Base-by-base conservation (phyloP, 306 rosid species). In the Arachis hypogaea region DNA sequence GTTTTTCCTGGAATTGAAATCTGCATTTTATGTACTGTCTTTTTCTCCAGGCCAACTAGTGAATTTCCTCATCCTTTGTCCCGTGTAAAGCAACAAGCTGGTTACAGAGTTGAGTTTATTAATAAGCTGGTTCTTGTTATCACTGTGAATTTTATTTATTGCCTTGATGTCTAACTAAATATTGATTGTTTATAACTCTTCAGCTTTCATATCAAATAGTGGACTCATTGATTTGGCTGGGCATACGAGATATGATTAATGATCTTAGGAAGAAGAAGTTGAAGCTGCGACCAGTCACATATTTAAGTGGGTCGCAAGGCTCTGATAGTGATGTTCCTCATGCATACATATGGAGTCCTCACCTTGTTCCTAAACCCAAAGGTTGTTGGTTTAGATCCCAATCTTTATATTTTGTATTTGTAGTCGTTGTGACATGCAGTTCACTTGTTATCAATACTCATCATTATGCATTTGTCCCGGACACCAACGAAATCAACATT, bases 281-380 rank as follows among this genome's bases (percentile, higher is more conserved):
- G 90, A 92, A 85, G 78, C 85, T 95, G 38, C 93, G 99, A 73
- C 99, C 99, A 5, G 99, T 95, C 52, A 95, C 99, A 45, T 95
- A 95, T 81, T 87, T 95, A 85, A 95, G 99, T 85, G 99, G 99
- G 74, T 95, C 98, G 52, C 99, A 95, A 77, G 93, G 96, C 78
- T 90, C 88, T 7, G 99, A 95, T 43, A 64, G 88, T 69, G 94
- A 92, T 80, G 83, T 95, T 56, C 99, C 99, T 36, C 87, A 95
- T 88, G 99, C 96, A 54, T 95, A 95, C 78, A 95, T 95, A 68
- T 95, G 99, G 99, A 95, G 99, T 83, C 99, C 99, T 65, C 96
- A 95, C 81, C 97, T 95, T 78, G 99, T 92, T 77, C 99, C 99
- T 74, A 95, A 95, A 86, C 99, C 99, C 71, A 95, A 90, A 88